Evolutionary conservation across 2,329 filamentous ascomycete species (phyloP).

Genomic region (Ambrosiella xylebori): DNA sequence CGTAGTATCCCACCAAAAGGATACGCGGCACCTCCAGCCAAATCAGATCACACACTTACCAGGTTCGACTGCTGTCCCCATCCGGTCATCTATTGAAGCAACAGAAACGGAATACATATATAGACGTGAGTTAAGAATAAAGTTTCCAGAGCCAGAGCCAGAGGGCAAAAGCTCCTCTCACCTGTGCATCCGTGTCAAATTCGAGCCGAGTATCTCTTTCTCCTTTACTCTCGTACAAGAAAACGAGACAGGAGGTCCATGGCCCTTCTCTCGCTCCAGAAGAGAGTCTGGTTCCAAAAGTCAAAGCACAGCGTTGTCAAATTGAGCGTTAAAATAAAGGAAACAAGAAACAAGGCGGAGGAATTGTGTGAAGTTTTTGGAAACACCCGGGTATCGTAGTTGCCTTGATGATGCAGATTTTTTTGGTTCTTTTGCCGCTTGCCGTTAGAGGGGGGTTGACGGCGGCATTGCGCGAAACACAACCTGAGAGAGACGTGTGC

Average conservation of each 20-base stretch:
- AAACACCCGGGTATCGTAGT: neutral
- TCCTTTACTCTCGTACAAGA: neutral
- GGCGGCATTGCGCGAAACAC: no score
- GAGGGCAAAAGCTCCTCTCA: neutral
- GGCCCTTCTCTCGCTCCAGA: neutral
- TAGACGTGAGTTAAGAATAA: no score
- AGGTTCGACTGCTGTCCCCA: no score
- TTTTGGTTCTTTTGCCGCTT: no score
- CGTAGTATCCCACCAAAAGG: no score
- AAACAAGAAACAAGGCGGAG: neutral
- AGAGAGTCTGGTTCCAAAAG: neutral
- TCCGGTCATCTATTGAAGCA: no score
- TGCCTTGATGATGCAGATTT: neutral
- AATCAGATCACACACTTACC: no score
- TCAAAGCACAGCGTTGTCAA: neutral
- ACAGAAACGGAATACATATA: no score
- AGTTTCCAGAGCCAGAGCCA: neutral
- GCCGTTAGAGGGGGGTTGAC: no score
- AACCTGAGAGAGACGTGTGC: no score
- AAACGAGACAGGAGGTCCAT: neutral
- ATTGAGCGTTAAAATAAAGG: neutral
- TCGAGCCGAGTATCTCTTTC: neutral
- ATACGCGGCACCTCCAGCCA: no score
- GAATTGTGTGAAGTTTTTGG: neutral
- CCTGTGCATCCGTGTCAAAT: neutral